Evolutionary conservation across 768 basidiomycete genomes (phyloP), one percentile per base, ranked within the genome.

Genomic region (Russula emetica): DNA sequence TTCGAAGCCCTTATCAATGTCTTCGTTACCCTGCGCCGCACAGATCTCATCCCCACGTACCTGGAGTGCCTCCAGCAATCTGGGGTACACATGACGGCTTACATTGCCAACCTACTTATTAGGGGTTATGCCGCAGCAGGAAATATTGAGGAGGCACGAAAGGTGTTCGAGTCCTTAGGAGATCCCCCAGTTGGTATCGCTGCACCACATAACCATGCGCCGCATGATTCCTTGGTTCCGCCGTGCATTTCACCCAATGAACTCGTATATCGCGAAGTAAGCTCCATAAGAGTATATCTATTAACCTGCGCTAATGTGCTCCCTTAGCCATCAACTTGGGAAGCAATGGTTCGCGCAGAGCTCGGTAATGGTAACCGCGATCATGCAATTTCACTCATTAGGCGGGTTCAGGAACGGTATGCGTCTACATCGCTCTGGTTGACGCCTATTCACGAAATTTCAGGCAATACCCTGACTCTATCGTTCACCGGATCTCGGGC

Each of bases 311-410:
- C 52, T 62, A 55, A 49, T 50, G 53, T 45, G 5, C 58, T 34
- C 58, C 58, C 61, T 2, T 69, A 92, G 86, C 93, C 92, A 14
- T 93, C 90, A 45, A 95, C 93, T 0, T 96, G 91, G 87, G 97
- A 98, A 71, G 86, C 85, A 5, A 98, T 99, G 94, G 85, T 99
- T 67, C 84, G 92, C 16, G 91, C 90, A 1, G 97, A 99, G 72
- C 79, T 98, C 13, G 85, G 85, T 22, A 83, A 81, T 56, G 91
- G 91, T 14, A 83, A 92, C 68, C 83, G 85, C 14, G 82, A 85
- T 52, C 79, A 80, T 13, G 96, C 95, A 0, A 53, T 83, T 4
- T 82, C 78, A 3, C 78, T 98, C 0, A 78, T 95, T 34, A 81
- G 84, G 60, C 82, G 92, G 52, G 75, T 94, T 69, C 85, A 83